These are phyloP conservation scores for Eucalyptus fibrosa DNA, from an alignment of 345 rosid genomes.

Conservation along the genomic window DNA sequence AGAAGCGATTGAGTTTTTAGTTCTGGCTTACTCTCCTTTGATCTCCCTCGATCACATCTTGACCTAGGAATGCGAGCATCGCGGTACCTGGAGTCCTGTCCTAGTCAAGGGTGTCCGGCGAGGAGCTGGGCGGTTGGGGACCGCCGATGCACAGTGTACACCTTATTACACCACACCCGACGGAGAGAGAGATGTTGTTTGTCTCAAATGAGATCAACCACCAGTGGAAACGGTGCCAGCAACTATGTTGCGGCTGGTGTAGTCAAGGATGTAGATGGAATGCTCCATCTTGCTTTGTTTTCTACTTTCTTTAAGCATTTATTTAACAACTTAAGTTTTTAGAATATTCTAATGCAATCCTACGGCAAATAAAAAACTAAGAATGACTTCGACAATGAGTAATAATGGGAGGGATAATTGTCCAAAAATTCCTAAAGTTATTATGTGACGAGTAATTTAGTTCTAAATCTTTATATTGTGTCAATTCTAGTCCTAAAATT, in stretches of 20 bases:
- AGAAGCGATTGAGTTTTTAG: background rate
- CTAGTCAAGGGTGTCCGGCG: background rate
- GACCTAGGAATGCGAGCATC: background rate
- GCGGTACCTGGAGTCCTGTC: background rate
- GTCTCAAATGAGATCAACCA: background rate
- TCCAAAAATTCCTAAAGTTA: background rate
- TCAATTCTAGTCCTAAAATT: no score
- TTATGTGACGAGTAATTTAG: background rate
- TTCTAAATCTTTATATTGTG: no score
- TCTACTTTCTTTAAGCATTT: background rate
- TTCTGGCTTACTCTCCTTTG: background rate
- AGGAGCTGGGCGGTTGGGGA: background rate
- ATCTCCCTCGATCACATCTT: background rate
- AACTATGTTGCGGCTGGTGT: no score
- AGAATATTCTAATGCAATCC: background rate
- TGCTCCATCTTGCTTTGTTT: background rate
- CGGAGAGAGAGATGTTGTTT: background rate
- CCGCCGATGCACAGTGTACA: background rate
- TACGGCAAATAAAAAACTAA: fast-evolving
- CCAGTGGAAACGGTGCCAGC: background rate
- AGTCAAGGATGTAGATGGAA: background rate
- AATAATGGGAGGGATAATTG: background rate
- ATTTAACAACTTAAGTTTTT: background rate
- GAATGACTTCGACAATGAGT: background rate
- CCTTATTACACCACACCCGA: background rate